These are phyloP conservation scores for Setomelanomma holmii DNA, from an alignment of 2,329 filamentous ascomycete species.

Conservation along the genomic window DNA sequence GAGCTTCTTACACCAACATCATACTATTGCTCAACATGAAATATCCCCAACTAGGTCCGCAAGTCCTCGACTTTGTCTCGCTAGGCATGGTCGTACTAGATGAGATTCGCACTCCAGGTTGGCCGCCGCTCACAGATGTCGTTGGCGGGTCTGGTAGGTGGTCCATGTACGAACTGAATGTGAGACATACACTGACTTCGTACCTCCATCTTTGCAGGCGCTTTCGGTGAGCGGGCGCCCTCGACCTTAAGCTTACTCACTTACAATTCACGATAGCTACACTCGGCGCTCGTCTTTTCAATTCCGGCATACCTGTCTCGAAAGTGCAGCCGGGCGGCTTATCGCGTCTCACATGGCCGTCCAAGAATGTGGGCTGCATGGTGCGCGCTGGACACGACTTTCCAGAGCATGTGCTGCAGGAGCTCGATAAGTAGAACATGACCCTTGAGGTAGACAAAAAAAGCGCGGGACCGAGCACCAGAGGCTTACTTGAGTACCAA, in stretches of 20 bases:
- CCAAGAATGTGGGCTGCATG: constrained; percentile 20
- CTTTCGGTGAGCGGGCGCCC: no score
- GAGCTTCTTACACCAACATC: no score
- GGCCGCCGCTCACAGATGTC: constrained; percentile 20
- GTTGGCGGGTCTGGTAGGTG: constrained; percentile 25
- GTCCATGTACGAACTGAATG: neutral
- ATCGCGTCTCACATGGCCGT: no score
- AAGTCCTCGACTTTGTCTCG: constrained; percentile 17
- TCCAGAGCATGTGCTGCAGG: constrained; percentile 7
- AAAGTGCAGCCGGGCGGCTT: no score
- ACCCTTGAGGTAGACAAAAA: constrained; percentile 18
- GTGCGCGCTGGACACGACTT: constrained; percentile 29
- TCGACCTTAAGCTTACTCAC: no score
- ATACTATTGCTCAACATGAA: neutral
- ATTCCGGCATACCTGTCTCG: constrained; percentile 1
- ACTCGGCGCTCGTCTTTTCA: constrained; percentile 19
- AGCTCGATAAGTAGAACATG: constrained; percentile 13
- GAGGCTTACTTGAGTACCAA: constrained; percentile 26
- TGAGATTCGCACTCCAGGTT: constrained; percentile 23
- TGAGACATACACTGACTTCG: no score
- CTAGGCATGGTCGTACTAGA: constrained; percentile 33
- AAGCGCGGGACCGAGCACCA: constrained; percentile 6
- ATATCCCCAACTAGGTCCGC: no score
- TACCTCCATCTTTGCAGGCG: no score
- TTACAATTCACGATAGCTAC: no score